phyloP scores from a whole-genome alignment of 805 yeast genomes.

The Suhomyces vadensis region DNA sequence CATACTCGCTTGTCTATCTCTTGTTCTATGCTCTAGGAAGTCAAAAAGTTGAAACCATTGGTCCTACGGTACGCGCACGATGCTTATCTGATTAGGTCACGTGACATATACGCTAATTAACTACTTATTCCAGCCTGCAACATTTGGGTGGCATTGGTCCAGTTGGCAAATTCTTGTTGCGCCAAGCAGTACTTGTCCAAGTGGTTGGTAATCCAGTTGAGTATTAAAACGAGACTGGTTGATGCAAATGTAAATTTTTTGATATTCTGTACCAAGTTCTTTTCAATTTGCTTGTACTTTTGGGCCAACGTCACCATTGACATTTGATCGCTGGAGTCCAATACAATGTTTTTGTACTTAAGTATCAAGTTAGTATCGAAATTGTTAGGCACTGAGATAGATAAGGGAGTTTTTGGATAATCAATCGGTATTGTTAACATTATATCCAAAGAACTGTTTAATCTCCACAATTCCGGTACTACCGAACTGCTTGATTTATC shows the following conservation, averaged over 20 bases:
- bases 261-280: slow-evolving; percentile 26
- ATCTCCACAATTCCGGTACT: slow-evolving; percentile 33
- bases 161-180: slow-evolving; percentile 4
- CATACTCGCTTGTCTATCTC: not conserved
- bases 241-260: slow-evolving; percentile 16
- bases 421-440: slow-evolving; percentile 33
- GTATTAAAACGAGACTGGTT: slow-evolving; percentile 22
- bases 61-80: not conserved
- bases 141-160: slow-evolving; percentile 2
- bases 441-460: slow-evolving; percentile 28
- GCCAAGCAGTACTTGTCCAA: slow-evolving; percentile 20
- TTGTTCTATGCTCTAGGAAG: too few species aligned
- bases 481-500: slow-evolving; percentile 2
- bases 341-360: slow-evolving; percentile 18
- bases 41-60: too few species aligned
- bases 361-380: slow-evolving; percentile 32
- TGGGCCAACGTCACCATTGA: slow-evolving; percentile 18
- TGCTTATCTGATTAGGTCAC: not conserved
- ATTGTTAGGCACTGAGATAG: slow-evolving; percentile 28
- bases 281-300: slow-evolving; percentile 30
- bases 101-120: not conserved
- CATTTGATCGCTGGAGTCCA: slow-evolving; percentile 9
- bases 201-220: slow-evolving; percentile 36
- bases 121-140: not conserved
- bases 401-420: slow-evolving; percentile 30